Base-by-base conservation (phyloP, 2,329 filamentous ascomycete genomes). In the Blastomyces emzantsi region DNA sequence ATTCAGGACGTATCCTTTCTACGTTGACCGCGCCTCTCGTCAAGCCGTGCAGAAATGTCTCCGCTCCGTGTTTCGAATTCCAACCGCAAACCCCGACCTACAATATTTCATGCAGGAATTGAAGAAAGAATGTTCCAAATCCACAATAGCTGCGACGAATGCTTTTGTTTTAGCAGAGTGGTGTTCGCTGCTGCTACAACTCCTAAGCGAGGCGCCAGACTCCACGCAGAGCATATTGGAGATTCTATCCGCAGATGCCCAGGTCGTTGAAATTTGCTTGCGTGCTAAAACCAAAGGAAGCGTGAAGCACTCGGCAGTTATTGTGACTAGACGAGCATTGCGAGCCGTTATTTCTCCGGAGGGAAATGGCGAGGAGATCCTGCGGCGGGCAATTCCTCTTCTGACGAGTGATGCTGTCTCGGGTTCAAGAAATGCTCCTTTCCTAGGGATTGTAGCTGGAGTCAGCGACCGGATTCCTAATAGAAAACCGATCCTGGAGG, bases 91-190 rank as follows among this genome's bases (percentile, higher is more conserved):
- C 62, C 70, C 73, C 62, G 69, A 75, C 61, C 64, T 77, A 49
- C 79, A 84, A 49, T 80, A 83, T 1, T 84, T 97, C 64, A 82
- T 91, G 55, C 80, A 82, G 54, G 83, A 83, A 60, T 75, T 97
- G 64, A 85, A 87, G 66, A 78, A 81, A 41, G 93, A 99, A 76
- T 85, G 87, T 17, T 82, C 84, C 66, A 97, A 96, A 74, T 79
- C 83, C 22, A 87, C 86, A 66, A 87, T 97, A 70, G 90, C 93
- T 41, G 79, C 89, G 19, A 85, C 83, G 54, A 95, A 87, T 75
- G 90, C 92, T 5, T 96, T 97, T 73, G 90, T 96, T 59, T 80
- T 99, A 69, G 83, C 94, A 17, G 90, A 96, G 75, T 99, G 93
- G 93, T 91, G 87, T 75, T 89, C 88, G 64, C 75, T 93, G 64